Conservation (phyloP, 2,329 filamentous ascomycete genomes). For the Graphilbum sp. region DNA sequence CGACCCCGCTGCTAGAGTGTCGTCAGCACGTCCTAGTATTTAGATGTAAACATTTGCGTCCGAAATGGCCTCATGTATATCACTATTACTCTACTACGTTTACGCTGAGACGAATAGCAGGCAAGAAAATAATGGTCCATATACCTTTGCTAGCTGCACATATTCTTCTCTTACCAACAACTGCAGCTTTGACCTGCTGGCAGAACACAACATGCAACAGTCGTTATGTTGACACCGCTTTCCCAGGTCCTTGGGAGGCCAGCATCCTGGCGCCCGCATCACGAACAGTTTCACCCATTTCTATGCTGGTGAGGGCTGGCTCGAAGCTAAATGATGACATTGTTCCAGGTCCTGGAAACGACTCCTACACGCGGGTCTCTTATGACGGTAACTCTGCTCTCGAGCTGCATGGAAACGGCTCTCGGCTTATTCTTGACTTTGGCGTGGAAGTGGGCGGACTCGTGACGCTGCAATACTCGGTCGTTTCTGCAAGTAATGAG, state of each 20-base stretch:
- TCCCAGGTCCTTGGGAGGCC: constrained; percentile 39
- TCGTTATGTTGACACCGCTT: constrained; percentile 29
- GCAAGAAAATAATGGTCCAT: no score
- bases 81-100: no score
- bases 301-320: constrained; percentile 19
- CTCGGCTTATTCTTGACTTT: constrained; percentile 40
- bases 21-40: no score
- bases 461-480: constrained; percentile 30
- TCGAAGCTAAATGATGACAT: not conserved
- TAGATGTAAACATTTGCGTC: no score
- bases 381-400: not conserved
- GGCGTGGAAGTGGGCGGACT: constrained; percentile 41
- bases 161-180: not conserved
- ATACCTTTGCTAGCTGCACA: no score
- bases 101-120: no score
- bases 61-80: no score
- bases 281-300: constrained; percentile 29
- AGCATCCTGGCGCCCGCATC: constrained; percentile 39
- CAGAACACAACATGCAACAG: constrained; percentile 32
- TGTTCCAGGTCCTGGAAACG: not conserved
- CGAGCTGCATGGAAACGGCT: constrained; percentile 25
- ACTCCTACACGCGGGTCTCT: not conserved
- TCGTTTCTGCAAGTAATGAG: constrained; percentile 5
- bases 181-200: constrained; percentile 27
- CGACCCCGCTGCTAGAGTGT: no score